Base-by-base conservation (phyloP, 495 filamentous ascomycete genomes). In the Elasticomyces elasticus region DNA sequence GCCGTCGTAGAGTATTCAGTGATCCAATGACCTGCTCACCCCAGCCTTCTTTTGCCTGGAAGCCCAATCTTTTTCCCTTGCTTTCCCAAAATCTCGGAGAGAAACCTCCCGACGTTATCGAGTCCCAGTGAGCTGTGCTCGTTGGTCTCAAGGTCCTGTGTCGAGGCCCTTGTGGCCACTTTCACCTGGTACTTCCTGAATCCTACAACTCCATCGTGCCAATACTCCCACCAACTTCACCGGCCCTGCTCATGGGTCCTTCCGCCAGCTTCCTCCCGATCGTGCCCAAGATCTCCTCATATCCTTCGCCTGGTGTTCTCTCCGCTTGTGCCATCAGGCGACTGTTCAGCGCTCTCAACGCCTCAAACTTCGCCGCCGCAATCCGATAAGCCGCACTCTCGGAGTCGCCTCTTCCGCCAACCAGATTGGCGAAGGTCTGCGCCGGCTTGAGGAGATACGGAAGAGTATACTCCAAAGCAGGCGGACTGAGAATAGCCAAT, bases 401-500 rank as follows among this genome's bases (percentile, higher is more conserved):
- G 12, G 74, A 64, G 54, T 82, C 79, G 1, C 77, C 79, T 2
- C 74, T 71, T 23, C 79, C 79, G 13, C 78, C 76, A 0, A 81
- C 78, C 41, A 81, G 73, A 28, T 78, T 79, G 20, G 74, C 71
- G 42, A 79, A 81, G 1, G 73, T 75, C 24, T 77, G 73, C 12
- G 81, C 73, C 13, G 78, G 79, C 42, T 74, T 75, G 51, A 84
- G 76, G 1, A 85, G 70, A 61, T 77, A 83, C 0, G 79, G 79
- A 5, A 83, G 63, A 5, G 82, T 66, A 12, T 71, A 70, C 0
- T 72, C 73, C 20, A 78, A 59, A 1, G 76, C 73, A 0, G 79
- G 77, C 2, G 74, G 72, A 1, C 72, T 69, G 25, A 81, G 71
- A 15, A 78, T 71, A 25, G 76, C 75, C 64, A 73, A 73, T 13